A percentile compares a stretch with the other conserved stretches of the same genome.
These are phyloP conservation scores for Pyrenochaeta sp. DNA, from an alignment of 2,329 filamentous ascomycete genomes.

Conservation along the genomic window DNA sequence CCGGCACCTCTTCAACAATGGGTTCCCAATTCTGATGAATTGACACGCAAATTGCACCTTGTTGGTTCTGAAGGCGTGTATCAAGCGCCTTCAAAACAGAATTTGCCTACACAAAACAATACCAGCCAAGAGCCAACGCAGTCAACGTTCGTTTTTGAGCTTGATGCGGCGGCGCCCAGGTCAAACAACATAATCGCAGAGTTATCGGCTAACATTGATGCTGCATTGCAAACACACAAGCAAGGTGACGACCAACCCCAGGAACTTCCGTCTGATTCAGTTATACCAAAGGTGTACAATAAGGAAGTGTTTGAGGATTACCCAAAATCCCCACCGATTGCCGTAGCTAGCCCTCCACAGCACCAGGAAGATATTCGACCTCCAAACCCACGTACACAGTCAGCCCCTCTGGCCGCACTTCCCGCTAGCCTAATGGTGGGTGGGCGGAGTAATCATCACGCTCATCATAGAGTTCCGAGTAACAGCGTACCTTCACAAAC, in stretches of 20 bases:
- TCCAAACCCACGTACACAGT: constrained; percentile 8
- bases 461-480: constrained; percentile 4
- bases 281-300: background rate
- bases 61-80: constrained; percentile 10
- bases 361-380: background rate
- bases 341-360: background rate
- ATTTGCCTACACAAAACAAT: background rate
- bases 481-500: background rate
- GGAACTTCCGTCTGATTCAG: constrained; percentile 2
- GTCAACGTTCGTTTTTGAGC: constrained; percentile 17
- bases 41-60: constrained; percentile 2
- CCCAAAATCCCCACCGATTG: constrained; percentile 12
- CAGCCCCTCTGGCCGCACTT: constrained; percentile 9
- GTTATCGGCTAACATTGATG: constrained; percentile 26
- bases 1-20: constrained; percentile 3
- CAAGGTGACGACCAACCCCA: background rate
- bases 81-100: background rate
- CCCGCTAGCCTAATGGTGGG: constrained; percentile 34
- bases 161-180: constrained; percentile 10
- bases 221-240: background rate
- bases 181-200: constrained; percentile 21
- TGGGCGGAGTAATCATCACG: constrained; percentile 6
- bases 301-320: constrained; percentile 1
- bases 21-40: background rate
- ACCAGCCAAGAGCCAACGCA: background rate